These are phyloP conservation scores for Suillus subluteus DNA, from an alignment of 768 basidiomycete genomes.

Conservation along the genomic window DNA sequence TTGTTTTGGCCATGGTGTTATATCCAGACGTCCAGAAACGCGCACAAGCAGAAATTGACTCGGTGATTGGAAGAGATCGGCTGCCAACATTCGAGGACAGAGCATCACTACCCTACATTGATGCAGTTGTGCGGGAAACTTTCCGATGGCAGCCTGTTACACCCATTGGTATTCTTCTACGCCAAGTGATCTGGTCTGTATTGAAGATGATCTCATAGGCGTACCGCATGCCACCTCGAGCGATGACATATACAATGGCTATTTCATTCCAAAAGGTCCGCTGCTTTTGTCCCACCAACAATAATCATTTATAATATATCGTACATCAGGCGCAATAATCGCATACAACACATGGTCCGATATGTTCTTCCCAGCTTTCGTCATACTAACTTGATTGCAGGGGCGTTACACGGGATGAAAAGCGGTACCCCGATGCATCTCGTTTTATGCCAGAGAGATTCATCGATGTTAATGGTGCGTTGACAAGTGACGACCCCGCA, in stretches of 20 bases:
- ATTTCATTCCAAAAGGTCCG: constrained; percentile 24
- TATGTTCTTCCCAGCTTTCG: background rate
- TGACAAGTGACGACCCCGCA: constrained; percentile 16
- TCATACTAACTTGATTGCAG: constrained; percentile 1
- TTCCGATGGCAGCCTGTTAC: constrained; percentile 19
- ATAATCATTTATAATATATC: background rate
- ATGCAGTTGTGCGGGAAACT: constrained; percentile 21
- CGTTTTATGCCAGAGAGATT: constrained; percentile 21
- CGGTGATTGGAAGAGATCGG: constrained; percentile 22
- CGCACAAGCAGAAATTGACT: constrained; percentile 27
- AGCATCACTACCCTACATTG: constrained; percentile 18
- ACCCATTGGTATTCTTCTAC: constrained; percentile 16
- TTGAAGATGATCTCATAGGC: constrained; percentile 3
- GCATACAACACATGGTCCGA: constrained; percentile 16
- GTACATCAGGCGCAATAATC: constrained; percentile 13
- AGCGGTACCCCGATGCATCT: constrained; percentile 15
- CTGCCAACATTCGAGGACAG: constrained; percentile 19
- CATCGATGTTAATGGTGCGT: constrained; percentile 12
- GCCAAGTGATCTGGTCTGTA: background rate
- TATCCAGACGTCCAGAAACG: constrained; percentile 19
- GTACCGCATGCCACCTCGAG: constrained; percentile 17
- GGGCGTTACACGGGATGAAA: constrained; percentile 19
- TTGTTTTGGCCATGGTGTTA: constrained; percentile 23
- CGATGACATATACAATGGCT: constrained; percentile 20
- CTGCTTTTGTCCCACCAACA: background rate